Base-by-base conservation (phyloP, 495 filamentous ascomycete genomes). In the Hapsidospora chrysogenum region DNA sequence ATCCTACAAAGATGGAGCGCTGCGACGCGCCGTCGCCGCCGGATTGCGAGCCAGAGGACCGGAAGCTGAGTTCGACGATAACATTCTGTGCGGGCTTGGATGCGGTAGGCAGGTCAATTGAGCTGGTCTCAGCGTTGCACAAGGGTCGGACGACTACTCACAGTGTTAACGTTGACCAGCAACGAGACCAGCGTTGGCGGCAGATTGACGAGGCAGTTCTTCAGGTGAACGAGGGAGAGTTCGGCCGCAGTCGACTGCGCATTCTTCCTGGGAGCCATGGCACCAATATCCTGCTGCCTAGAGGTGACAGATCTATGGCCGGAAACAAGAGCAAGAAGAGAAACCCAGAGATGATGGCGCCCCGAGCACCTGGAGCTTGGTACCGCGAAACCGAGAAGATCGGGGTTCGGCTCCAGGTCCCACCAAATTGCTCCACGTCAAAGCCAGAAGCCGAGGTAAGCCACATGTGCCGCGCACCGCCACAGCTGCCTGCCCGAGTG, bases 181-280 rank as follows among this genome's bases (percentile, higher is more conserved):
- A 92, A 54, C 10, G 74, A 70, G 30, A 85, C 82, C 17, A 95
- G 63, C 3, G 82, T 81, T n/a, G 77, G 53, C 19, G 89, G 89
- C 13, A 97, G 67, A 53, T 96, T 97, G 42, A 93, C 81, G 14
- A 97, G 69, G 56, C 89, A 96, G 49, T 78, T 94, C 58, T 92
- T 92, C 8, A 95, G 67, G 36, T 84, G 79, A 16, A 80, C 68
- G 16, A 94, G 66, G 28, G 74, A 75, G 39, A 93, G 64, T 56
- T 89, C 81, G 26, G 79, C 84, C 31, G 74, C 66, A 0, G 72
- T 72, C 21, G 76, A 62, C 43, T 64, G 72, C 42, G 68, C 65
- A 58, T 76, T 82, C 56, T 65, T 78, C 38, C 56, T 48, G 46
- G 73, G 68, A 44, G 72, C 73, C 73, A 78, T 78, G 31, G 10